Percentiles rank a stretch among this genome's conserved stretches.
These are phyloP conservation scores for Leccinum incarnatum DNA, from an alignment of 768 basidiomycete genomes.

Conservation along the genomic window DNA sequence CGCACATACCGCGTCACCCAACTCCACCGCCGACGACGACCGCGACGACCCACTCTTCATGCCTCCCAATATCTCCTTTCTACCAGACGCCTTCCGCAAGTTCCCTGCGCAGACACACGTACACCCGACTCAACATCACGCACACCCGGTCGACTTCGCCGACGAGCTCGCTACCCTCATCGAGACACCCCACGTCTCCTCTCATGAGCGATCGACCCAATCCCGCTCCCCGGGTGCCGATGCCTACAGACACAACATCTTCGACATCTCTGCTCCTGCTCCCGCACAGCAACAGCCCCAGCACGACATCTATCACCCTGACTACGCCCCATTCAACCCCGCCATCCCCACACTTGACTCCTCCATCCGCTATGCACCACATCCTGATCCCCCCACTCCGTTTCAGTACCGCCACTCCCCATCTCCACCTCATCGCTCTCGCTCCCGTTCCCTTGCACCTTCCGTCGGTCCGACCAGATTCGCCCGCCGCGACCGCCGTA, in stretches of 20 bases:
- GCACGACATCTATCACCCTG: slow-evolving; percentile 29
- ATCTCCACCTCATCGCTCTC: slow-evolving; percentile 41
- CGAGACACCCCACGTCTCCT: slow-evolving; percentile 32
- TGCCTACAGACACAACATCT: slow-evolving; percentile 55
- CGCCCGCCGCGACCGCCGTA: slow-evolving; percentile 48
- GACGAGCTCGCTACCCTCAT: slow-evolving; percentile 70
- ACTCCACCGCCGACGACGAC: slow-evolving; percentile 30
- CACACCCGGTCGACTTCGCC: slow-evolving; percentile 49
- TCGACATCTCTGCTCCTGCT: slow-evolving; percentile 55
- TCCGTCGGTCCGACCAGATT: slow-evolving; percentile 54
- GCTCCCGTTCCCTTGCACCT: slow-evolving; percentile 39
- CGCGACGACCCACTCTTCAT: slow-evolving; percentile 40
- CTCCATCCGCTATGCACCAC: slow-evolving; percentile 49
- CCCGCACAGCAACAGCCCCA: slow-evolving; percentile 30
- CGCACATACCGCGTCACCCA: slow-evolving; percentile 29
- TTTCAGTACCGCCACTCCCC: slow-evolving; percentile 27
- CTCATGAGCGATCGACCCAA: slow-evolving; percentile 46
- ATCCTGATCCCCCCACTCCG: slow-evolving; percentile 32
- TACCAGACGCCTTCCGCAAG: slow-evolving; percentile 57
- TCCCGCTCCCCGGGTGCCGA: slow-evolving; percentile 40
- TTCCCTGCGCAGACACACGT: slow-evolving; percentile 34
- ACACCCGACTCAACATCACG: slow-evolving; percentile 12
- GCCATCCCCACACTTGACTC: slow-evolving; percentile 52
- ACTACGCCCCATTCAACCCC: slow-evolving; percentile 45
- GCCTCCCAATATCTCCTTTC: slow-evolving; percentile 42